phyloP scores from a whole-genome alignment of 345 rosid species.

The Alliaria petiolata region DNA sequence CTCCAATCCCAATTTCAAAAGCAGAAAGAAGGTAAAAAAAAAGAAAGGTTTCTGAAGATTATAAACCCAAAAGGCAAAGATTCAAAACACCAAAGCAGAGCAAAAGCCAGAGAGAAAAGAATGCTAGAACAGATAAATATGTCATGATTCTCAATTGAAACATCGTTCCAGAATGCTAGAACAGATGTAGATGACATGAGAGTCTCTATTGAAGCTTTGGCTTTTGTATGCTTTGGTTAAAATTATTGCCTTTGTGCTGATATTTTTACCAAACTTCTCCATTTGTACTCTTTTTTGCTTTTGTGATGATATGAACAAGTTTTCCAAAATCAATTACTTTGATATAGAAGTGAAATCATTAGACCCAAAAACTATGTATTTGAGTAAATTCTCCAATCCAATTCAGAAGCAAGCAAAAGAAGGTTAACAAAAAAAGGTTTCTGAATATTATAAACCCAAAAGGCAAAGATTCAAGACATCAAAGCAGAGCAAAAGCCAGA shows the following conservation, averaged over 20 bases:
- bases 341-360: neutral
- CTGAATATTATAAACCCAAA: neutral
- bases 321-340: neutral
- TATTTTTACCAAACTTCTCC: neutral
- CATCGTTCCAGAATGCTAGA: constrained; percentile 27
- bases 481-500: constrained; percentile 12
- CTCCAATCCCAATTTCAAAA: too few relatives aligned
- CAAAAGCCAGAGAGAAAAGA: too few relatives aligned
- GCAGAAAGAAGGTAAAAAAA: too few relatives aligned
- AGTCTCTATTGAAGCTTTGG: neutral
- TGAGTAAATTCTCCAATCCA: neutral
- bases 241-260: neutral
- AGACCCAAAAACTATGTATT: neutral
- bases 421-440: neutral
- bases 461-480: constrained; percentile 2
- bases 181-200: constrained; percentile 8
- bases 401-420: neutral
- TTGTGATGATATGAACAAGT: neutral
- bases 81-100: too few relatives aligned
- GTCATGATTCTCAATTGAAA: too few relatives aligned
- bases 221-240: neutral
- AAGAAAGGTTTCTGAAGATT: too few relatives aligned
- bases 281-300: neutral
- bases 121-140: constrained; percentile 20
- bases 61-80: too few relatives aligned